These are phyloP conservation scores for Actinomortierella wolfii DNA, from an alignment of 371 early-diverging fungal species.

Conservation along the genomic window DNA sequence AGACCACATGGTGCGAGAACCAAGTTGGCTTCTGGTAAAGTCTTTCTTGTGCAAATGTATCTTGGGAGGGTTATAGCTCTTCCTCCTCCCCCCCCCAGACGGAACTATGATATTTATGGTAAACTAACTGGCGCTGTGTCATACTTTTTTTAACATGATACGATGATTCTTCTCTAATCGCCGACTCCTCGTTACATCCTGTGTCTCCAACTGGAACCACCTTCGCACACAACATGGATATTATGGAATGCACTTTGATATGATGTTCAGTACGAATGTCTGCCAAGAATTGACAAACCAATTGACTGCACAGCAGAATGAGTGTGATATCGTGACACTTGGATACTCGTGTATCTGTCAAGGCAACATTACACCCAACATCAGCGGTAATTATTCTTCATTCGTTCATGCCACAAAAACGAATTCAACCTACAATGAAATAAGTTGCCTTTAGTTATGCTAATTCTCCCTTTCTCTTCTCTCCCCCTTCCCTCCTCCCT, in stretches of 20 bases:
- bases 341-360: constrained; percentile 26
- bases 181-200: not conserved
- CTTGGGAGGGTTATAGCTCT: not conserved
- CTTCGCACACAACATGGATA: too few relatives aligned
- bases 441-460: too few relatives aligned
- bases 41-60: not conserved
- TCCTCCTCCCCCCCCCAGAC: too few relatives aligned
- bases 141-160: not conserved
- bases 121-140: too few relatives aligned
- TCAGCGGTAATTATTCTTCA: constrained; percentile 15
- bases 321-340: constrained; percentile 24
- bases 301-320: constrained; percentile 15
- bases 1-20: constrained; percentile 42
- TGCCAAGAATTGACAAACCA: constrained; percentile 37
- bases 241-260: too few relatives aligned
- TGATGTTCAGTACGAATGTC: constrained; percentile 40
- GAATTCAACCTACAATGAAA: too few relatives aligned
- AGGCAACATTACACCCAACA: constrained; percentile 24
- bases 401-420: not conserved
- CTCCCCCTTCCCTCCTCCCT: not conserved
- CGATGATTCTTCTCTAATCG: not conserved
- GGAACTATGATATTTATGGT: not conserved
- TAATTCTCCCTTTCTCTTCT: too few relatives aligned
- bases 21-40: constrained; percentile 41
- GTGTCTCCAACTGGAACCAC: not conserved